Base-by-base conservation (phyloP, 2,329 filamentous ascomycete species). In the Pseudogymnoascus sp. region DNA sequence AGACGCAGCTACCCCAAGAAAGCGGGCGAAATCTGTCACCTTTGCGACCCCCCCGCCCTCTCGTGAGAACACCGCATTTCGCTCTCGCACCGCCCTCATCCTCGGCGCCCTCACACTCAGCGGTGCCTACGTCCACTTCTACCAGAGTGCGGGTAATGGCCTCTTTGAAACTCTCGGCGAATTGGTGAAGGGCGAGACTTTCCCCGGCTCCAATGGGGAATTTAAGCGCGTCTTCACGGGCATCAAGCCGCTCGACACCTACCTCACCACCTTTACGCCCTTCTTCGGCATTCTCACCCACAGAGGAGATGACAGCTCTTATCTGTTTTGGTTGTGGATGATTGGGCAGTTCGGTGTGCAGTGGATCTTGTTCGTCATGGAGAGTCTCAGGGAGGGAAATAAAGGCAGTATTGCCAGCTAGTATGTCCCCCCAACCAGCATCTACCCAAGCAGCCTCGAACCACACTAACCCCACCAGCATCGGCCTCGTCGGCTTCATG, bases 211-310 rank as follows among this genome's bases (percentile, higher is more conserved):
- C 11, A 34, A 56, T 18, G 50, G 28, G 16, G 28, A 56, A 56
- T 56, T 56, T 28, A 56, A 56, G 28, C 50, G 50, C 3, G 50
- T 21, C 66, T 69, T 60, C 18, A 60, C 59, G 10, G 59, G 59
- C 36, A 60, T 42, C 59, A 31, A 56, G 50, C 50, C 59, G n/a
- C 23, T 60, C 12, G 59, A 60, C 18, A 16, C 21, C 59, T 60
- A 60, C 36, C 59, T 60, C 18, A 28, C 36, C 10, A 18, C 25
- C 59, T 60, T 60, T n/a, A 38, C 59, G 36, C 36, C 59, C 36
- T 60, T 60, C 59, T 60, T 60, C 38, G 38, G 34, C 14, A 5
- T 31, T 40, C 38, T 60, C 21, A 42, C 59, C 4, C 36, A 60
- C 36, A 8, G 5, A 40, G 36, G 38, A 40, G 59, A 60, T 23